These are phyloP conservation scores for Thymus mandschuricus DNA, from an alignment of 257 asterid genomes.

Conservation along the genomic window DNA sequence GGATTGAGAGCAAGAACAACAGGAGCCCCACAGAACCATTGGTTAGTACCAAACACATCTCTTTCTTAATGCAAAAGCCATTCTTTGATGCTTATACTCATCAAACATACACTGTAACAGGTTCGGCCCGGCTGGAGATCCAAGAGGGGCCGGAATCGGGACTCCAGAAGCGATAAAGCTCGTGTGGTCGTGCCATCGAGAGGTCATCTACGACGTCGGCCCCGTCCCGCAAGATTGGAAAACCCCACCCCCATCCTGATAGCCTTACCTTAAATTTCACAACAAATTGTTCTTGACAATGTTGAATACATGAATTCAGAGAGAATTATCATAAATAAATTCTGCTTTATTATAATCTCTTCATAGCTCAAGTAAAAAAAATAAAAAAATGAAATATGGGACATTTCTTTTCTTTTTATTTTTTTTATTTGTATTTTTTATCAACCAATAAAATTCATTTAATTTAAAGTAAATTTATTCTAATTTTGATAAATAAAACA, in stretches of 20 bases:
- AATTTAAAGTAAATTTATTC: too few relatives aligned
- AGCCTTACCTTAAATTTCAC: too few relatives aligned
- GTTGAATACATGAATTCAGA: too few relatives aligned
- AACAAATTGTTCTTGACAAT: too few relatives aligned
- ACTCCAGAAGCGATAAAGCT: constrained; percentile 91
- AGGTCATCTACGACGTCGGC: constrained; percentile 73
- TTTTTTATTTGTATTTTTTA: too few relatives aligned
- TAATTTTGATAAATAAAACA: too few relatives aligned
- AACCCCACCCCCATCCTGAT: constrained; percentile 50
- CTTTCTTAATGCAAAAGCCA: background rate
- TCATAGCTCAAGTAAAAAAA: too few relatives aligned
- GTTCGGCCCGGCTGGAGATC: constrained; percentile 96
- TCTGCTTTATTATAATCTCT: too few relatives aligned
- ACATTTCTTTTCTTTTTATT: too few relatives aligned
- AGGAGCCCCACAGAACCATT: constrained; percentile 95
- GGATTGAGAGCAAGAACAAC: constrained; percentile 95
- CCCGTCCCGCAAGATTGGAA: constrained; percentile 71
- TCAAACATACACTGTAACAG: constrained; percentile 32
- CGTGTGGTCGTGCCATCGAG: constrained; percentile 95
- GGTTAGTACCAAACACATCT: constrained; percentile 44
- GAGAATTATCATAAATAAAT: too few relatives aligned
- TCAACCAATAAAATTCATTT: too few relatives aligned
- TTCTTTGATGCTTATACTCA: background rate
- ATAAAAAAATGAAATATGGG: too few relatives aligned
- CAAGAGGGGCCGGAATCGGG: constrained; percentile 92